Evolutionary conservation across 257 asterid species (phyloP), one percentile per base, ranked within the genome.

Genomic region (Leptodermis oblonga): DNA sequence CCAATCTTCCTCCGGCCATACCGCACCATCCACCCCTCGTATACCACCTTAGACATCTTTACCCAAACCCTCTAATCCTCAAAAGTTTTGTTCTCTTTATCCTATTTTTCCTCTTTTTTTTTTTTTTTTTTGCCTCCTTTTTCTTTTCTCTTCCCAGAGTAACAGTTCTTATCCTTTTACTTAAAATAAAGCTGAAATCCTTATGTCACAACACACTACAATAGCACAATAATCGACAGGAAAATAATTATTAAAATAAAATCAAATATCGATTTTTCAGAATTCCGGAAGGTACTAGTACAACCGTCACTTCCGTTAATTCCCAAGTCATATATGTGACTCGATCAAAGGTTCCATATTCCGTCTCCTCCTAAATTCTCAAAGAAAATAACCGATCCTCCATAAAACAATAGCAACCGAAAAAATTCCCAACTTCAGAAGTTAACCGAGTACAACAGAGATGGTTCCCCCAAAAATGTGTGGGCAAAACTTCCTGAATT

Each of bases 11-110:
- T 84, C 72, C 95, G 86, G 13, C 96, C 96, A 76, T 89, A 89
- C 81, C 98, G 85, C 85, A 89, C 98, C 95, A 89, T 82, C 98
- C 96, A 89, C 75, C 98, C 98, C 79, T 92, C 98, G 67, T 89
- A 86, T 43, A 92, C 87, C 77, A 86, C 94, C 81, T 82, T 89
- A 68, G 90, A 78, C 98, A 92, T 89, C 75, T 71, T 74, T 36
- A 48, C 42, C 42, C 13, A 41, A 11, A 13, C 70, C 56, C 69
- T 54, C 34, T 65, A 25, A 52, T 37, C 62, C 62, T n/a, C 63
- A 67, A 51, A 30, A 43, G 22, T 30, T 70, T 37, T n/a, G n/a
- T n/a, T 11, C 34, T 45, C 5, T n/a, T 70, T 28, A 71, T 30
- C 60, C 65, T 31, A n/a, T n/a, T n/a, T n/a, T 52, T n/a, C 59